Base-by-base conservation (phyloP, 2,329 filamentous ascomycete genomes). In the Talaromyces sp. region DNA sequence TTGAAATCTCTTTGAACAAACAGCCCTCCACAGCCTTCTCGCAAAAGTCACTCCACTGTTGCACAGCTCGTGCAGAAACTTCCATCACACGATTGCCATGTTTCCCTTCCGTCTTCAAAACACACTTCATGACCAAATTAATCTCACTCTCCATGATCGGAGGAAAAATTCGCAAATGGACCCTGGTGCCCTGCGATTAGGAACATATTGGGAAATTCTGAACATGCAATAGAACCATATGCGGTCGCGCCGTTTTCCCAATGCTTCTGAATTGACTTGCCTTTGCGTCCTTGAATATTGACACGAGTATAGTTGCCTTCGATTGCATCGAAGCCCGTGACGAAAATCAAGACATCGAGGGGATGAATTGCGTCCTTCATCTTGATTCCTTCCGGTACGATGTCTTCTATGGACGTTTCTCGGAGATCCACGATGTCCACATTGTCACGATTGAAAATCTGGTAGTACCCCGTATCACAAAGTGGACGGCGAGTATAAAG, bases 191-290 rank as follows among this genome's bases (percentile, higher is more conserved):
- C 76, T 3, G 57, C 49, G 11, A 76, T 61, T 61, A 75, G 71
- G 55, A 80, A 74, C 52, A 80, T 61, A 54, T 80, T 79, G 0
- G 78, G 78, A 50, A 76, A 79, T 0, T 69, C 63, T 1, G 68
- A 53, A 1, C 72, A 65, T 2, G 62, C 60, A 4, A 77, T 53
- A 0, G 77, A 77, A 0, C 78, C 63, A 54, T 76, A 77, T 0
- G 71, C 65, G 13, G 55, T 65, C 10, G 69, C 64, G 2, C 58
- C 53, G 1, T 65, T 24, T 13, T 52, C 29, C 75, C 74, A 74
- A 22, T 59, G 49, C 1, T 74, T 65, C 24, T 64, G 68, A 33
- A 75, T 9, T 2, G 55, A 1, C 54, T 65, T 4, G 64, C 66
- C 17, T 2, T 64, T 42, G 4, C 62, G 53, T 4, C 71, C 70